Evolutionary conservation across 2,329 filamentous ascomycete genomes (phyloP).

Genomic region (Colletotrichum theobromicola): DNA sequence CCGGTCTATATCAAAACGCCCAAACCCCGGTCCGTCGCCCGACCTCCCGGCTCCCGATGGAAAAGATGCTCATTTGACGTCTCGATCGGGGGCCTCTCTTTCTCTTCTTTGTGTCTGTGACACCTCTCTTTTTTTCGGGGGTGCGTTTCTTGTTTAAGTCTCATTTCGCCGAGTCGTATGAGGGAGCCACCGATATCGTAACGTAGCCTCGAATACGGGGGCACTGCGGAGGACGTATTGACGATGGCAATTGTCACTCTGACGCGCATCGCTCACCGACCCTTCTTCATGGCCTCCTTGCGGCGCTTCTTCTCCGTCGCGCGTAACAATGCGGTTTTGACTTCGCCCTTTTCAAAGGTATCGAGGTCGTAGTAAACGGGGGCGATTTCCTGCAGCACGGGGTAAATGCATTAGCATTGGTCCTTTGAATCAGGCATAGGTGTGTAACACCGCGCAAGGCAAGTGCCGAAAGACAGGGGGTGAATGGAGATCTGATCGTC

Average conservation of each 20-base stretch:
- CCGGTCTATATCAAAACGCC: neutral
- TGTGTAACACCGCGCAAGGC: neutral
- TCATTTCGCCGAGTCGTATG: neutral
- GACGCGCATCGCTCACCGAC: slow-evolving; percentile 34
- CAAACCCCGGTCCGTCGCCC: neutral
- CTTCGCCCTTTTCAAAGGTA: slow-evolving; percentile 84
- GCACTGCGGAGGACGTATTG: neutral
- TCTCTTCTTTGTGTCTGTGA: neutral
- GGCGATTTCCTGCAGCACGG: slow-evolving; percentile 76
- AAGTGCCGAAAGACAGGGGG: slow-evolving; percentile 1
- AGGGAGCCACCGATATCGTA: neutral
- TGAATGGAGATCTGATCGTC: neutral
- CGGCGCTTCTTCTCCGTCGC: slow-evolving; percentile 66
- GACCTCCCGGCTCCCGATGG: neutral
- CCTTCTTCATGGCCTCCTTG: slow-evolving; percentile 61
- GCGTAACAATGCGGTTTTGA: slow-evolving; percentile 70
- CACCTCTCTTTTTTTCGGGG: neutral
- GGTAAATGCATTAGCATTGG: neutral
- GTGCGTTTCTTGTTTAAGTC: neutral
- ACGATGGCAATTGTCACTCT: neutral
- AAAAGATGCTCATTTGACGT: neutral
- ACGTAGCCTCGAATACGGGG: neutral
- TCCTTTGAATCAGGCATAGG: neutral
- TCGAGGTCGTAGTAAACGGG: slow-evolving; percentile 90
- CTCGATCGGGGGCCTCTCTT: neutral